Base-by-base conservation (phyloP, 1,284 basidiomycete genomes). In the Heterobasidion annosum region DNA sequence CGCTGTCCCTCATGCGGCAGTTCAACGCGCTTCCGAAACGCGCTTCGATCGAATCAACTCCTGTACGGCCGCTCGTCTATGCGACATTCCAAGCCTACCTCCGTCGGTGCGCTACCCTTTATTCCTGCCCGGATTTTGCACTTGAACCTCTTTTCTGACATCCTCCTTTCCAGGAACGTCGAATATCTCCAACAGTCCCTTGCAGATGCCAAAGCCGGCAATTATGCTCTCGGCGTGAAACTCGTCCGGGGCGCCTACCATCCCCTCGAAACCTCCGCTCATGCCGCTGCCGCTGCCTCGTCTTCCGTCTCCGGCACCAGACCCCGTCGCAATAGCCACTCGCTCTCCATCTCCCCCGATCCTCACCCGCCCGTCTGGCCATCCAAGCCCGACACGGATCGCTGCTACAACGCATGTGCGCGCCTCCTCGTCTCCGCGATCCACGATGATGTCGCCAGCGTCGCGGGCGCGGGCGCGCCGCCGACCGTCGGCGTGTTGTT, bases 211-310 rank as follows among this genome's bases (percentile, higher is more conserved):
- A 75, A 81, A 58, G 68, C 67, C 48, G 74, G 85, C 61, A 77
- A 80, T 47, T 98, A 93, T 67, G 77, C 88, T 0, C 79, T 98
- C 1, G 95, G 95, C 15, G 83, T 95, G 58, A 98, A 98, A 71
- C 86, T 98, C 54, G 95, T 98, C 35, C 83, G 96, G 25, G 96
- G 95, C 0, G 95, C 95, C 1, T 98, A 98, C 68, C 90, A 95
- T 63, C 79, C 83, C 1, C 78, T 87, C 54, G 96, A 98, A n/a
- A 57, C 58, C 25, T 48, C 59, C 15, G 56, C 63, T 16, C 56
- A 58, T 57, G 54, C 40, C 25, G 62, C 57, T 34, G 69, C 70
- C 19, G 58, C 66, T 8, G 16, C 49, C 15, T 10, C 33, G 16
- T 9, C 49, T 25, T 25, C 25, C 5, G 25, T 25, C 25, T 25